Evolutionary conservation across 495 filamentous ascomycete species (phyloP), one percentile per base, ranked within the genome.

Genomic region (Podospora sp.): DNA sequence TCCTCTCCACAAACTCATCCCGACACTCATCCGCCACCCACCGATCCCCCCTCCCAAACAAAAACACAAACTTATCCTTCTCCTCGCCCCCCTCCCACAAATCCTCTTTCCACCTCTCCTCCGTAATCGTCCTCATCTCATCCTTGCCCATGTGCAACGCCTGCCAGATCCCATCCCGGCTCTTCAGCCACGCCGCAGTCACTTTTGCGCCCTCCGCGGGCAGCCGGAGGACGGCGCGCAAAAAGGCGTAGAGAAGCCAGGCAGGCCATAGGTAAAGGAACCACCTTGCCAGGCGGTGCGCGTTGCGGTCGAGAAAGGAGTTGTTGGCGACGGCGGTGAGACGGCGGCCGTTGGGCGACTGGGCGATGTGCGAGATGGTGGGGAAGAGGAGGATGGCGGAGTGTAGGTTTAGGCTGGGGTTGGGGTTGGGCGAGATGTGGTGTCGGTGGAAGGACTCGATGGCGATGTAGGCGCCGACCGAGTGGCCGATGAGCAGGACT

Each of bases 1-100:
- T 74, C 3, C 82, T 55, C 25, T 77, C 81, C 68, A 97, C 89
- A 63, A 97, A 86, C 60, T 84, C 86, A 72, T 96, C 91, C 36
- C 94, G 80, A 49, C 89, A 89, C 75, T 85, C 78, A 62, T 91
- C 81, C 0, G 90, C 90, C 25, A 97, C 92, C 94, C 94, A 97
- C 71, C 90, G 84, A 70, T 97, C 94, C 69, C 82, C 71, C 40
- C 86, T 72, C 1, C 87, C 93, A 78, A 94, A 97, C 66, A 91
- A 93, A 75, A 97, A 93, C 53, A 89, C 86, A 60, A 97, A 80
- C 61, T 86, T 77, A 0, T 67, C 55, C 0, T 6, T 53, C 49
- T 59, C 63, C 22, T 22, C 27, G 0, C 6, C 49, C 2, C 6
- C 36, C 20, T 91, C 91, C 94, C 94, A 97, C 40, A 97, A 77